phyloP scores from a whole-genome alignment of 139 green algal genomes.

The Chlorella sp. region DNA sequence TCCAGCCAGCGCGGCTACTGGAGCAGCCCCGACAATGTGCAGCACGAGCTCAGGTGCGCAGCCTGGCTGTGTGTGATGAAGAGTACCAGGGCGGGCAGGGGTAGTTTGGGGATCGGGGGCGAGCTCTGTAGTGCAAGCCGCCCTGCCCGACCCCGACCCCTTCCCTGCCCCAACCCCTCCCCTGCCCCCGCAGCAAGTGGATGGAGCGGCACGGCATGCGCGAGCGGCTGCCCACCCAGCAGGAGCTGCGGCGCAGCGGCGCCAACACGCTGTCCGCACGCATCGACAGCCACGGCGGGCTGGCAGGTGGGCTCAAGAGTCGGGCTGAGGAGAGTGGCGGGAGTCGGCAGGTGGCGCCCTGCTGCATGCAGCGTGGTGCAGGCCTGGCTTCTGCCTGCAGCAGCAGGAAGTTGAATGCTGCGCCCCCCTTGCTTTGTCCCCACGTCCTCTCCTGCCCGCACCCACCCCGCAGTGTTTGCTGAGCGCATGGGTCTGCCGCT shows the following conservation, averaged over 20 bases:
- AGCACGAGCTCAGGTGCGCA: constrained; percentile 44
- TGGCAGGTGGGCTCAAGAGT: constrained; percentile 1
- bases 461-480: neutral
- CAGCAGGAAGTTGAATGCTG: neutral
- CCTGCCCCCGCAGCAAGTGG: constrained; percentile 29
- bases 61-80: too few relatives aligned
- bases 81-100: neutral
- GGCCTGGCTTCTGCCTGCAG: neutral
- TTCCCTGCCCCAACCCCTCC: too few relatives aligned
- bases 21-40: constrained; percentile 47
- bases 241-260: constrained; percentile 42
- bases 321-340: too few relatives aligned
- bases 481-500: constrained; percentile 32
- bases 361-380: neutral
- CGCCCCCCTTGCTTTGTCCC: neutral
- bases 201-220: constrained; percentile 26
- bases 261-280: constrained; percentile 33
- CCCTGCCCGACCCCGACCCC: neutral
- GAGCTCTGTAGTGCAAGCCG: neutral
- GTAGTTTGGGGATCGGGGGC: neutral
- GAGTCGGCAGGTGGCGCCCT: too few relatives aligned
- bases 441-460: neutral
- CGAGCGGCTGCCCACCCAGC: constrained; percentile 43
- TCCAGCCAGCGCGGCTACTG: constrained; percentile 46
- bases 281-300: constrained; percentile 42